A percentile compares a stretch with the other conserved stretches of the same genome.
These are phyloP conservation scores for Myriangium duriaei DNA, from an alignment of 2,329 filamentous ascomycete genomes.

Conservation along the genomic window DNA sequence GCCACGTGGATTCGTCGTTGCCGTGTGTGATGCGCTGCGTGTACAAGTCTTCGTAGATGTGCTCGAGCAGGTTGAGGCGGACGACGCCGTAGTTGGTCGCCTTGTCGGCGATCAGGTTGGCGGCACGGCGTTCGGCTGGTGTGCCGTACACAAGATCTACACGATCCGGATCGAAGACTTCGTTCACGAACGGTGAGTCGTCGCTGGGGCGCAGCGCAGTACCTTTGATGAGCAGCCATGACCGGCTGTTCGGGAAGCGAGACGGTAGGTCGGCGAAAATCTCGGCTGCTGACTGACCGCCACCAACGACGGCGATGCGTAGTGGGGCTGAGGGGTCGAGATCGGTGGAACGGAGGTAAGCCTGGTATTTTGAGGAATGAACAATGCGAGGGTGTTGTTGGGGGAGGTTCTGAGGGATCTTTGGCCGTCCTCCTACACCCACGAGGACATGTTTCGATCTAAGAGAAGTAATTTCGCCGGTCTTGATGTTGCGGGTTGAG, in stretches of 20 bases:
- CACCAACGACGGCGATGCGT: constrained; percentile 73
- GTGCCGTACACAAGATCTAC: constrained; percentile 66
- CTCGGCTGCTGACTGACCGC: constrained; percentile 86
- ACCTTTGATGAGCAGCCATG: constrained; percentile 67
- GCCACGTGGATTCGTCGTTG: constrained; percentile 60
- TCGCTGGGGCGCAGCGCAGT: constrained; percentile 81
- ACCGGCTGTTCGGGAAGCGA: constrained; percentile 69
- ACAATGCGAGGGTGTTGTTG: constrained; percentile 60
- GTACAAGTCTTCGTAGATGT: constrained; percentile 79
- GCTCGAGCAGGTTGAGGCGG: constrained; percentile 76
- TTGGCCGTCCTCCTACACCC: constrained; percentile 55
- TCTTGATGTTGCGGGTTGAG: constrained; percentile 48
- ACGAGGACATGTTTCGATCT: constrained; percentile 57
- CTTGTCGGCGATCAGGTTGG: constrained; percentile 54
- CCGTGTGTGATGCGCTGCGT: constrained; percentile 63
- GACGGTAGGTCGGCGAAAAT: constrained; percentile 82
- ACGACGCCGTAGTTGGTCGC: constrained; percentile 94
- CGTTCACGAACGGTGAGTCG: constrained; percentile 94
- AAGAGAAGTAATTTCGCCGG: constrained; percentile 41
- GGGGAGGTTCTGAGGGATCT: constrained; percentile 58
- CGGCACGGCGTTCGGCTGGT: constrained; percentile 48
- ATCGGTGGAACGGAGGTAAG: constrained; percentile 48
- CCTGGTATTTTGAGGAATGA: constrained; percentile 79
- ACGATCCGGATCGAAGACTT: constrained; percentile 84
- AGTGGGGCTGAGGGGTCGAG: constrained; percentile 45